Evolutionary conservation across 192 early-diverging fungal genomes (phyloP).

Genomic region (Coemansia sp.): DNA sequence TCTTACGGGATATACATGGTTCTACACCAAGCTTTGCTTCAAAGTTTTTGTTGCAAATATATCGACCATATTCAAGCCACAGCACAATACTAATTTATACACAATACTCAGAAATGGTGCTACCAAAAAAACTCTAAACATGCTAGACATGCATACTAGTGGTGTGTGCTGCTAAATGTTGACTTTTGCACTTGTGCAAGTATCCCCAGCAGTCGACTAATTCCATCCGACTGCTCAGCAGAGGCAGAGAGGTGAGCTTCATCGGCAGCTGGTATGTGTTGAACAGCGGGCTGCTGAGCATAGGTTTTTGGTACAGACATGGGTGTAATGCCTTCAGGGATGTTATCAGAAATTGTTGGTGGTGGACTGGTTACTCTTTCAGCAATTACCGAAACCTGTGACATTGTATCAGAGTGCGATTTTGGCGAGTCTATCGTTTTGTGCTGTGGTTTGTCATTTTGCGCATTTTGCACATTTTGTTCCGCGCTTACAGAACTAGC

Average conservation of each 20-base stretch:
- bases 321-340: neutral
- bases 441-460: too few relatives aligned
- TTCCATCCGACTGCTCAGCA: neutral
- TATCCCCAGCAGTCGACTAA: neutral
- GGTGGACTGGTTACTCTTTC: neutral
- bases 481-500: too few relatives aligned
- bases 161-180: neutral
- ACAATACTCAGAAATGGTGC: too few relatives aligned
- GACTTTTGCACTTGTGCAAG: neutral
- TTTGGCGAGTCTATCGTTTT: too few relatives aligned
- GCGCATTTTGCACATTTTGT: too few relatives aligned
- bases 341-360: neutral
- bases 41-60: constrained; percentile 44
- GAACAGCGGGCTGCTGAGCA: neutral
- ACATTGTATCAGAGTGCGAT: too few relatives aligned
- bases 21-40: constrained; percentile 99
- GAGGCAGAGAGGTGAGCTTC: neutral
- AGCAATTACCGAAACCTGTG: too few relatives aligned
- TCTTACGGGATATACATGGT: constrained; percentile 99
- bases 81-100: too few relatives aligned
- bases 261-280: neutral
- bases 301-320: neutral
- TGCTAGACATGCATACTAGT: neutral
- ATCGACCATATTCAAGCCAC: too few relatives aligned
- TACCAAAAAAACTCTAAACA: neutral